Conservation (phyloP, 2,329 filamentous ascomycete species). For the Xylariomycetidae sp. region DNA sequence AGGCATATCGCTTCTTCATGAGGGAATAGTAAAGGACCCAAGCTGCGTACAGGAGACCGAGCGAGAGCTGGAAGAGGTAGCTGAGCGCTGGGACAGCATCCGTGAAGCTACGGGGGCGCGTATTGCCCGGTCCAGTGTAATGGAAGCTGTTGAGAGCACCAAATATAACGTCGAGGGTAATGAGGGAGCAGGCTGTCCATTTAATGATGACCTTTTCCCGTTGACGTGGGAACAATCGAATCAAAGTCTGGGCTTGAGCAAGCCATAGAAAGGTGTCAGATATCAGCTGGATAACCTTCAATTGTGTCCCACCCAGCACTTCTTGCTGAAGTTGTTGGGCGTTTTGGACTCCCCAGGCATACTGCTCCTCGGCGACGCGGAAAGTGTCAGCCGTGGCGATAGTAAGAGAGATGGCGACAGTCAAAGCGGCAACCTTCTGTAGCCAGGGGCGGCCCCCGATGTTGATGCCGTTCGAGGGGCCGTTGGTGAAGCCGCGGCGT, state of each 20-base stretch:
- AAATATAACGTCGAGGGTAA: slow-evolving; percentile 86
- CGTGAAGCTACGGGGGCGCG: slow-evolving; percentile 70
- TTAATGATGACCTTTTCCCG: slow-evolving; percentile 98
- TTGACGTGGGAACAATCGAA: slow-evolving; percentile 90
- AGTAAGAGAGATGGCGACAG: slow-evolving; percentile 78
- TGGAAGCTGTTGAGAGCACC: slow-evolving; percentile 85
- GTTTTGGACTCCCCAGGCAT: slow-evolving; percentile 74
- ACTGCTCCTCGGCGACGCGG: slow-evolving; percentile 75
- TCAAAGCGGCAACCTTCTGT: slow-evolving; percentile 74
- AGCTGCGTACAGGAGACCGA: slow-evolving; percentile 83
- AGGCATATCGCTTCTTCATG: slow-evolving; percentile 88
- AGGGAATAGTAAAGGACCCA: slow-evolving; percentile 92
- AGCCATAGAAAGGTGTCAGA: slow-evolving; percentile 97
- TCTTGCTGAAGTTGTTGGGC: slow-evolving; percentile 68
- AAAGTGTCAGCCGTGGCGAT: slow-evolving; percentile 94
- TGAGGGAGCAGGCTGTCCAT: slow-evolving; percentile 94
- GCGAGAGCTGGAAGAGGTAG: slow-evolving; percentile 83
- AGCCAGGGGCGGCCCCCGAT: slow-evolving; percentile 92
- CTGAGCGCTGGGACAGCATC: slow-evolving; percentile 88
- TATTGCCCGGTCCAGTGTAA: slow-evolving; percentile 45
- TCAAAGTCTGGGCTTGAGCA: slow-evolving; percentile 93
- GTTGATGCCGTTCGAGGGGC: slow-evolving; percentile 72
- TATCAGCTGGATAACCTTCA: slow-evolving; percentile 86
- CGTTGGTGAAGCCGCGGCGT: slow-evolving; percentile 77
- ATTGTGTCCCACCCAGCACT: slow-evolving; percentile 78